Base-by-base conservation (phyloP, 441 rosid genomes). In the Rhodomyrtus psidioides region DNA sequence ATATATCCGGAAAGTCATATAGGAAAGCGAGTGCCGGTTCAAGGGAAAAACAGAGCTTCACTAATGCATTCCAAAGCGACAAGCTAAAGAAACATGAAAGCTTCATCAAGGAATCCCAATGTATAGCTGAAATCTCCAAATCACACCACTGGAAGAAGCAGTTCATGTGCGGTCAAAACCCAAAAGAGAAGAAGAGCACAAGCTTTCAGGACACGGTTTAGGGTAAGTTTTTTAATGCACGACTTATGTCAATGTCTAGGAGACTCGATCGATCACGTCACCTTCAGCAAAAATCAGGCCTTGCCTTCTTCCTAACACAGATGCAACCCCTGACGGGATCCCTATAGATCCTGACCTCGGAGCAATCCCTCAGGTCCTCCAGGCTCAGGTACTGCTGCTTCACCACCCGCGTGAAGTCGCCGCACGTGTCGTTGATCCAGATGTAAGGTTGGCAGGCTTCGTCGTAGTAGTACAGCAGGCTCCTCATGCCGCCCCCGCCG, bases 331-430 rank as follows among this genome's bases (percentile, higher is more conserved):
- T 88, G 30, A 93, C 93, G 86, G 90, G 90, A 91, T 96, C 96
- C 88, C 95, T 89, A 57, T 90, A 93, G 87, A 96, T 90, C 88
- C 94, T 93, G 84, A 95, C 95, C 92, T 96, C 98, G 24, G 97
- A 95, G 91, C 82, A 95, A 60, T 96, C 95, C 85, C 96, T 93
- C 39, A 96, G 89, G 88, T 96, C 99, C 60, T 95, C 95, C 3
- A 96, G 94, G 85, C 99, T 94, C 84, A 95, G 88, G 83, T 94
- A 96, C 88, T 96, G 98, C 88, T 96, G 97, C 93, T 95, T 96
- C 59, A 95, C 98, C 95, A 95, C 95, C 89, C 94, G 95, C 4
- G 95, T 91, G 58, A 94, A 92, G 90, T 93, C 98, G 10, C 93
- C 94, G 21, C 94, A 96, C 0, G 91, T 88, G 84, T 94, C 98